Evolutionary conservation across 768 basidiomycete genomes (phyloP).

Genomic region (Daedaleopsis nitida): DNA sequence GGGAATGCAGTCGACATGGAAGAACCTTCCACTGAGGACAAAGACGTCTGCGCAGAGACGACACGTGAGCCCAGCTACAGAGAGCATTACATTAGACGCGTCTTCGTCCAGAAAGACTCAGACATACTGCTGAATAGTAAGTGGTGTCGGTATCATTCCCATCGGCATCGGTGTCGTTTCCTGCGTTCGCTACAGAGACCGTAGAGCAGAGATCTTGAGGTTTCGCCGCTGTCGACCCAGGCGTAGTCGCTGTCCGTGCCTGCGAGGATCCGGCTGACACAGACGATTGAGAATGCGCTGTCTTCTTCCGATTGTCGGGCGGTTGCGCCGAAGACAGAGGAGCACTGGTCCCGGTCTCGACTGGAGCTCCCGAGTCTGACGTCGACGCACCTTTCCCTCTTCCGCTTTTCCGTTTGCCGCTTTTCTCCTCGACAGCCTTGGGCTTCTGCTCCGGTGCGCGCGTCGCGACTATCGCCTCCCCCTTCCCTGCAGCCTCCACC

Average conservation of each 20-base stretch:
- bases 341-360: too few relatives aligned
- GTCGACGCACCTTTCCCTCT: background rate
- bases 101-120: too few relatives aligned
- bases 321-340: too few relatives aligned
- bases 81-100: too few relatives aligned
- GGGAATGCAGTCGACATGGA: background rate
- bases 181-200: background rate
- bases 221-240: background rate
- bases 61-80: background rate
- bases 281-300: too few relatives aligned
- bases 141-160: background rate
- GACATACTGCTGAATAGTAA: slow-evolving; percentile 1
- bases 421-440: background rate
- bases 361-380: background rate
- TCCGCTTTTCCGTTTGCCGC: background rate
- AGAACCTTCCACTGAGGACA: background rate
- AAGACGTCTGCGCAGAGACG: background rate
- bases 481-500: background rate
- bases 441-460: background rate
- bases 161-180: background rate
- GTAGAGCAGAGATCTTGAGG: background rate
- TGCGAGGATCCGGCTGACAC: too few relatives aligned
- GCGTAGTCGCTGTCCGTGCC: too few relatives aligned
- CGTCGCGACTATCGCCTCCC: background rate
- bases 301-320: too few relatives aligned